A percentile compares a stretch with the other conserved stretches of the same genome.
Conservation (phyloP, 768 basidiomycete species). For the Trametes meyenii region DNA sequence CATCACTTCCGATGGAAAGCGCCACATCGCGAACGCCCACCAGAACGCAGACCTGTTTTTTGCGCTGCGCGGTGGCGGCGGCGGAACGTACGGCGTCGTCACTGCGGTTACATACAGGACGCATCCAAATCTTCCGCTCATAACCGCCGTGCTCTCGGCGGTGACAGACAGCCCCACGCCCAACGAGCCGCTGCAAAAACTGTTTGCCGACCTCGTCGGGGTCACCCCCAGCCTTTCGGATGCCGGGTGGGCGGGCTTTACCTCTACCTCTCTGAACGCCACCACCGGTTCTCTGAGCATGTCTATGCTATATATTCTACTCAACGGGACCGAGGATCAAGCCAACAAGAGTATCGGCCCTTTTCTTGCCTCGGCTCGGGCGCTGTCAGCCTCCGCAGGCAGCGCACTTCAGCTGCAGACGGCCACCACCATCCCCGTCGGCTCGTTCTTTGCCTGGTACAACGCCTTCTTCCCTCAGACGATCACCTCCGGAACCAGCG, state of each 20-base stretch:
- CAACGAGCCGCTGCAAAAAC: conserved; percentile 3
- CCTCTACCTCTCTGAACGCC: neutral
- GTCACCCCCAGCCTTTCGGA: conserved; percentile 16
- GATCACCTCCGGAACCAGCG: conserved; percentile 12
- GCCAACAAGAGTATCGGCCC: conserved; percentile 39
- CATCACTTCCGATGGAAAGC: conserved; percentile 53
- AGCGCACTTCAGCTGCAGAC: conserved; percentile 20
- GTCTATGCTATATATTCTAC: conserved; percentile 25
- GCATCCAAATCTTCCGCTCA: conserved; percentile 42
- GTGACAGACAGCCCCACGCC: conserved; percentile 14
- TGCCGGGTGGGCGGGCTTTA: conserved; percentile 9
- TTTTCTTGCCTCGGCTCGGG: conserved; percentile 36
- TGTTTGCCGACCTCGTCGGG: conserved; percentile 5
- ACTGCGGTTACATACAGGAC: conserved; percentile 50
- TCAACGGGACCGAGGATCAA: conserved; percentile 40
- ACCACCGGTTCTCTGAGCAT: too few species aligned
- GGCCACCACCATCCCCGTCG: conserved; percentile 21
- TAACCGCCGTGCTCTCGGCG: conserved; percentile 29
- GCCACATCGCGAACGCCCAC: conserved; percentile 45
- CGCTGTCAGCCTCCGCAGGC: conserved; percentile 26
- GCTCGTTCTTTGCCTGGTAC: conserved; percentile 23
- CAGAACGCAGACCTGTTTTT: conserved; percentile 56
- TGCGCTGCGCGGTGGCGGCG: conserved; percentile 50
- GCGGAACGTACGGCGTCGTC: conserved; percentile 41
- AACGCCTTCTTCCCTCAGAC: conserved; percentile 11